A percentile compares a stretch with the other conserved stretches of the same genome.
Evolutionary conservation across 257 asterid genomes (phyloP).

Genomic region (Solanum sejunctum): DNA sequence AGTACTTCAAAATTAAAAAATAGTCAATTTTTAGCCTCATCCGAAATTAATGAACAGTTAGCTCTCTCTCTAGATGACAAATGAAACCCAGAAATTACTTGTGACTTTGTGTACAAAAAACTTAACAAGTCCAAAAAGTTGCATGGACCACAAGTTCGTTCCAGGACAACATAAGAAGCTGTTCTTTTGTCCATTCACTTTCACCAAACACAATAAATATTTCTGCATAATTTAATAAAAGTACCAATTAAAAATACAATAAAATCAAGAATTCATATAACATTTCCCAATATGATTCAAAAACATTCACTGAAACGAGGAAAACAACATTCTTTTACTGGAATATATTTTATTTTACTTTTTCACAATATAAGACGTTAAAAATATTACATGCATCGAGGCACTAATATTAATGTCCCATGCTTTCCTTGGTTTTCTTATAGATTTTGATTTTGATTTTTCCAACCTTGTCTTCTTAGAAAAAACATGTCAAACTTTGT

Average conservation of each 20-base stretch:
- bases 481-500: neutral
- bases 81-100: neutral
- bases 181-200: constrained; percentile 4
- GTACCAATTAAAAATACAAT: neutral
- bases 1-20: too few relatives aligned
- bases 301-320: constrained; percentile 21
- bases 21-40: too few relatives aligned
- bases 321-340: constrained; percentile 35
- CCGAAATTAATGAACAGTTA: too few relatives aligned
- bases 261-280: neutral
- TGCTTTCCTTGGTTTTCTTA: constrained; percentile 13
- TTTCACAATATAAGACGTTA: constrained; percentile 13
- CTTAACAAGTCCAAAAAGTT: neutral
- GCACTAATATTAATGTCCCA: constrained; percentile 2
- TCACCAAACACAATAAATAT: neutral
- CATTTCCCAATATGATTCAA: constrained; percentile 7
- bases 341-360: neutral
- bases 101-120: neutral
- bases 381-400: constrained; percentile 27
- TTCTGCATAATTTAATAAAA: neutral
- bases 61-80: neutral
- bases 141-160: neutral
- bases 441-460: neutral
- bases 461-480: constrained; percentile 6
- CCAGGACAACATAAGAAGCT: neutral